phyloP scores from a whole-genome alignment of 2,329 filamentous ascomycete species.

The Claviceps pazoutovae region DNA sequence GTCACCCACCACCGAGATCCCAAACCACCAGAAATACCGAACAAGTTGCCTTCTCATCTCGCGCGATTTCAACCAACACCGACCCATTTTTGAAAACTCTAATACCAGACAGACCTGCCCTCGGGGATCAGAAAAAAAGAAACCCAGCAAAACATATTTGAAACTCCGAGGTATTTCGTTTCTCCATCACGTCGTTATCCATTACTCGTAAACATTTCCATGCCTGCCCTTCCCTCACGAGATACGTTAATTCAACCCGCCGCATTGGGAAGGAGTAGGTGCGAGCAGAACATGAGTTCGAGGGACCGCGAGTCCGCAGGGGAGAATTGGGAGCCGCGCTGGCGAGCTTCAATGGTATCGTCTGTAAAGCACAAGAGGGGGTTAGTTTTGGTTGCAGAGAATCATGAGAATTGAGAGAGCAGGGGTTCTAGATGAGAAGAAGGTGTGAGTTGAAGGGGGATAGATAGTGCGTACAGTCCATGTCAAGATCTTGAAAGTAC shows the following conservation, averaged over 20 bases:
- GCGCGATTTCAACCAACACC: not conserved
- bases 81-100: not conserved
- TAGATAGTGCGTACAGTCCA: conserved; percentile 38
- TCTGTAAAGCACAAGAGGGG: conserved; percentile 9
- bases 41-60: too few species aligned
- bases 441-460: not conserved
- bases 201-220: conserved; percentile 9
- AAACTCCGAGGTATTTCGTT: conserved; percentile 13
- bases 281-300: conserved; percentile 35
- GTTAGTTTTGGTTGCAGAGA: too few species aligned
- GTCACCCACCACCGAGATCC: too few species aligned
- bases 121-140: not conserved
- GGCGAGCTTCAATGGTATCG: conserved; percentile 26
- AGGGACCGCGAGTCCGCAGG: conserved; percentile 34
- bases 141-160: not conserved
- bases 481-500: conserved; percentile 42
- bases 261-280: conserved; percentile 28
- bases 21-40: too few species aligned
- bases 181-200: conserved; percentile 15
- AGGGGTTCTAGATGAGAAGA: too few species aligned
- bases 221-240: not conserved
- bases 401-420: not conserved
- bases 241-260: conserved; percentile 1
- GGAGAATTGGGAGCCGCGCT: conserved; percentile 37
- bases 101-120: too few species aligned